phyloP scores from a whole-genome alignment of 2,329 filamentous ascomycete genomes.

The Mycosphaerella arachidis region DNA sequence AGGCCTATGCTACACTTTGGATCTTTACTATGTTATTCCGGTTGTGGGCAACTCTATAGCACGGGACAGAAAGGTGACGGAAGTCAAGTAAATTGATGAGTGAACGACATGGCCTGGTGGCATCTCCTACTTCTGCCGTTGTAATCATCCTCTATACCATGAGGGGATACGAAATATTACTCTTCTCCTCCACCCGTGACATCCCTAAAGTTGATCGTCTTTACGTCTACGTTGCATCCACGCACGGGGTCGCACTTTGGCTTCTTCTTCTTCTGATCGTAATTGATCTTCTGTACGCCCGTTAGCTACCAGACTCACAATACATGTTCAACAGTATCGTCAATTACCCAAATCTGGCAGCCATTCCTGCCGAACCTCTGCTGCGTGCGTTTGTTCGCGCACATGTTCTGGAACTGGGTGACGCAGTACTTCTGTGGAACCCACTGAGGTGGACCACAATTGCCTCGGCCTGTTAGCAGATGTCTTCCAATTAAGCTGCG shows the following conservation, averaged over 20 bases:
- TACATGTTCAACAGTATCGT: not conserved
- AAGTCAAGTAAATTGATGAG: too few relatives aligned
- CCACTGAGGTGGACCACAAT: conserved; percentile 15
- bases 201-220: not conserved
- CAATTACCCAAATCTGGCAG: conserved; percentile 15
- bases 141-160: too few relatives aligned
- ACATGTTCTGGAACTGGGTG: conserved; percentile 17
- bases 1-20: too few relatives aligned
- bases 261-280: not conserved
- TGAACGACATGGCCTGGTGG: too few relatives aligned
- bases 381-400: conserved; percentile 7
- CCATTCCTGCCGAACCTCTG: conserved; percentile 7
- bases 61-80: too few relatives aligned
- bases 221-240: not conserved
- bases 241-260: not conserved
- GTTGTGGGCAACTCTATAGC: too few relatives aligned
- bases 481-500: not conserved
- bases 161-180: too few relatives aligned
- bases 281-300: not conserved
- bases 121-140: too few relatives aligned
- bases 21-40: too few relatives aligned
- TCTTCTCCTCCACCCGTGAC: too few relatives aligned
- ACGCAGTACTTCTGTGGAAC: conserved; percentile 19
- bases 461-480: conserved; percentile 1
- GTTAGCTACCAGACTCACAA: not conserved